These are phyloP conservation scores for Populus trichocarpa DNA, from an alignment of 441 rosid species.

Conservation along the genomic window DNA sequence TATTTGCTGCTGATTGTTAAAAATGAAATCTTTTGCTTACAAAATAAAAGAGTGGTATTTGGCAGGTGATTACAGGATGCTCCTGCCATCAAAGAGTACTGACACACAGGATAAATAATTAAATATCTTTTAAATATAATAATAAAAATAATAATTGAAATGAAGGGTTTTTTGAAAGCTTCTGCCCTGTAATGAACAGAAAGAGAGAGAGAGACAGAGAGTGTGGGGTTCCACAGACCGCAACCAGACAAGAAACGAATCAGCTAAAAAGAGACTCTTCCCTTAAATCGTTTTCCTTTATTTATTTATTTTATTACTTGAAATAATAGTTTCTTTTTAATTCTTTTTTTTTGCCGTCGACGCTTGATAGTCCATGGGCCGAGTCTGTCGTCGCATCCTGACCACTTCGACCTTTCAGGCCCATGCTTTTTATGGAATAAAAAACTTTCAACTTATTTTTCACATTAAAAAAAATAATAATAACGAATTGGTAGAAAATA, in stretches of 20 bases:
- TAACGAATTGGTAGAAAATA: no score
- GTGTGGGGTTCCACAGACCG: not conserved
- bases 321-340: not conserved
- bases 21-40: not conserved
- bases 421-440: not conserved
- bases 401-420: not conserved
- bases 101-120: not conserved
- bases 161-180: not conserved
- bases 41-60: not conserved
- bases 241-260: conserved; percentile 24
- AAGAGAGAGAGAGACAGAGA: not conserved
- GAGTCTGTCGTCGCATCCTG: not conserved
- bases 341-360: not conserved
- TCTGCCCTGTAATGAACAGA: not conserved
- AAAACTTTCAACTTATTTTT: no score
- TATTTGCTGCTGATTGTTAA: not conserved
- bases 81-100: not conserved
- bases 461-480: no score
- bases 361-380: not conserved
- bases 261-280: conserved; percentile 6
- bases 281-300: not conserved
- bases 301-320: not conserved
- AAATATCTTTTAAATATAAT: not conserved
- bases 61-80: not conserved
- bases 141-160: not conserved